Base-by-base conservation (phyloP, 495 filamentous ascomycete species). In the Penicillium taxi region DNA sequence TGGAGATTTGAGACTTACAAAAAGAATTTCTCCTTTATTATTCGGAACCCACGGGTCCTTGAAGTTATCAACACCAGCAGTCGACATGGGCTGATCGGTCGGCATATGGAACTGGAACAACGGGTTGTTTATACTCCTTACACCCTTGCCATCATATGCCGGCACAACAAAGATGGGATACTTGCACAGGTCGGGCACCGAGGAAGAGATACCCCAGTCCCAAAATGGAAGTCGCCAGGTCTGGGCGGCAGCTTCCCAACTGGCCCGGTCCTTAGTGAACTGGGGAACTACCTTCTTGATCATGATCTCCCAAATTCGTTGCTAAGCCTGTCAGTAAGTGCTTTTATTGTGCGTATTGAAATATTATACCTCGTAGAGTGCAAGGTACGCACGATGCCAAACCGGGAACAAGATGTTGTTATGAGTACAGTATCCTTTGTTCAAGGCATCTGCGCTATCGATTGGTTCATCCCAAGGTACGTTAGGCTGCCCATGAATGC, bases 151-250 rank as follows among this genome's bases (percentile, higher is more conserved):
- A 55, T 51, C 25, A 15, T 46, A 53, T 45, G 42, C 33, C 47
- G 45, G 63, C n/a, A 56, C 67, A 39, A 58, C 58, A 37, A 73
- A 56, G 11, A 35, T 47, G 1, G 59, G 44, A 33, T 58, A 38
- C 25, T 45, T 59, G 44, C 64, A 26, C 19, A 48, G 34, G 25
- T 37, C 44, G n/a, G 59, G 59, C 37, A 61, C 58, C 22, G 44
- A 56, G 36, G 62, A 39, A 30, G 54, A 62, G 12, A 49, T 47
- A 4, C 66, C 70, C 73, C 74, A 79, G 53, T 79, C 75, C 61
- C 72, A 79, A 43, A 70, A 79, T 3, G 73, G 73, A 7, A 73
- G 39, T 6, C 74, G 60, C 36, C 74, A 65, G 4, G 59, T 55
- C 13, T 57, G 44, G 20, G 73, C 75, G 2, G 73, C 73, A 34